phyloP scores from a whole-genome alignment of 345 rosid species.

The Anacardium occidentale region DNA sequence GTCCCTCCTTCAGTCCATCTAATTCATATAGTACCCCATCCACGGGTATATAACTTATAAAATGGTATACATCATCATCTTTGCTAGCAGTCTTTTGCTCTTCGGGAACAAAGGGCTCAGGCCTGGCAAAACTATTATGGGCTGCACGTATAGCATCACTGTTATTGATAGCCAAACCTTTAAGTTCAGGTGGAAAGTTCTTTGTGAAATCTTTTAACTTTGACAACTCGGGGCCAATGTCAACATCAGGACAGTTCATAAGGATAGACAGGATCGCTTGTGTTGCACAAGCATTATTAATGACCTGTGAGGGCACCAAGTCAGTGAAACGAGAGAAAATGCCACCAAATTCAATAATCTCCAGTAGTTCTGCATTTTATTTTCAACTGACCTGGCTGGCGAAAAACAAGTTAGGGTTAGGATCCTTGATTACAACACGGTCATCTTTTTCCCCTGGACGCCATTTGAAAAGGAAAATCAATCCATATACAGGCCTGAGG shows the following conservation, averaged over 20 bases:
- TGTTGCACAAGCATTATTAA: slow-evolving; percentile 98
- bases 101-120: slow-evolving; percentile 90
- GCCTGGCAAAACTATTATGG: slow-evolving; percentile 97
- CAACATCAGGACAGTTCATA: slow-evolving; percentile 83
- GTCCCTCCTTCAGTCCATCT: slow-evolving; percentile 96
- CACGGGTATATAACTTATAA: slow-evolving; percentile 89
- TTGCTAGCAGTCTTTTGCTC: slow-evolving; percentile 88
- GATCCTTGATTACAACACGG: slow-evolving; percentile 78
- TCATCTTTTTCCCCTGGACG: slow-evolving; percentile 90
- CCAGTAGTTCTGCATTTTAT: background rate
- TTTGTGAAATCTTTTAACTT: slow-evolving; percentile 82
- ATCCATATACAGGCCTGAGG: slow-evolving; percentile 86
- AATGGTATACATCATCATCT: slow-evolving; percentile 97
- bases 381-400: slow-evolving; percentile 76
- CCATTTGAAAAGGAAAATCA: slow-evolving; percentile 98
- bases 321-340: background rate
- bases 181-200: slow-evolving; percentile 91
- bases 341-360: background rate
- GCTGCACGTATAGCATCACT: slow-evolving; percentile 89
- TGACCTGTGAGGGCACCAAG: slow-evolving; percentile 50
- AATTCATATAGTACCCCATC: slow-evolving; percentile 93
- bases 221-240: slow-evolving; percentile 80
- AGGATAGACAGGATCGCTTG: slow-evolving; percentile 94
- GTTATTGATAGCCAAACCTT: slow-evolving; percentile 94
- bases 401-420: slow-evolving; percentile 71